Evolutionary conservation across 2,329 filamentous ascomycete genomes (phyloP).

Genomic region (Paraphaeosphaeria minitans): DNA sequence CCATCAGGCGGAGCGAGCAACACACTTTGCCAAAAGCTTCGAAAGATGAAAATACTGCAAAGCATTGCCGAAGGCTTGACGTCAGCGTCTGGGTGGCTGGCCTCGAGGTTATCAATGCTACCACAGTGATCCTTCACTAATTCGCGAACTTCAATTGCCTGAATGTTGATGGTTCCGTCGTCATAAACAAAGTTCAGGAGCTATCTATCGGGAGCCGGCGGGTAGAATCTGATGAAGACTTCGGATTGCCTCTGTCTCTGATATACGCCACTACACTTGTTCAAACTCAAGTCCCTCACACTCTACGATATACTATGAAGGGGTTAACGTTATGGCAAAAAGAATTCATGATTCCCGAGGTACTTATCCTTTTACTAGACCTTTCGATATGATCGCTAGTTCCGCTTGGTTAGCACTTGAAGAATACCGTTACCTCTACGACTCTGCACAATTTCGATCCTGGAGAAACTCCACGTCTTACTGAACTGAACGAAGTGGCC

Average conservation of each 20-base stretch:
- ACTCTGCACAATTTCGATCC: no score
- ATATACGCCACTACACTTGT: background rate
- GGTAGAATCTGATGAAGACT: background rate
- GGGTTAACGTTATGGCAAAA: no score
- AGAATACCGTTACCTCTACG: background rate
- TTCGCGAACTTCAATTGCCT: background rate
- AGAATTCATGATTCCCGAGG: background rate
- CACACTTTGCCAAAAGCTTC: background rate
- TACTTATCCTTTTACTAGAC: background rate
- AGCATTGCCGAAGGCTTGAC: background rate
- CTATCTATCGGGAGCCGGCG: background rate
- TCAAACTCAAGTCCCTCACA: background rate
- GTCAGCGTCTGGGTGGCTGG: background rate
- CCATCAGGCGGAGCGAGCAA: background rate
- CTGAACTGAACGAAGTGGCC: background rate
- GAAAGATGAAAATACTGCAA: background rate
- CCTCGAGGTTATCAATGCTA: background rate
- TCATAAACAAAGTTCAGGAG: background rate
- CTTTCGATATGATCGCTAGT: background rate
- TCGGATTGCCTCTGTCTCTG: background rate
- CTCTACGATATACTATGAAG: background rate
- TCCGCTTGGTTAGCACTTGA: background rate
- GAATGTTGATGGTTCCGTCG: background rate
- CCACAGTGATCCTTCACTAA: background rate
- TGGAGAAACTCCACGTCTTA: no score